These are phyloP conservation scores for Fusarium miscanthi DNA, from an alignment of 2,329 filamentous ascomycete genomes.

Conservation along the genomic window DNA sequence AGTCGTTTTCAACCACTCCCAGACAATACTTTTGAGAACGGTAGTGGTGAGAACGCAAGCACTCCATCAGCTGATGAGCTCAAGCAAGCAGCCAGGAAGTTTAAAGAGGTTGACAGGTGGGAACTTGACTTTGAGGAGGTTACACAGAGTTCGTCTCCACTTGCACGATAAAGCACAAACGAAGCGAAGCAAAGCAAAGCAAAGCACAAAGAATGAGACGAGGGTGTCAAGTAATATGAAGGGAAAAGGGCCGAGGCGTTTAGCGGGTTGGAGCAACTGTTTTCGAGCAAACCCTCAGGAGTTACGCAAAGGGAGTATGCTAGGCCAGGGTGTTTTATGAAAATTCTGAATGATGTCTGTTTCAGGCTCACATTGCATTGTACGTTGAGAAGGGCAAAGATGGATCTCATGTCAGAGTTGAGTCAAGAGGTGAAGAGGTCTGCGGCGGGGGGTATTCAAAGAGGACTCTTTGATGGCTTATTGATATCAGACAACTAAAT, in stretches of 20 bases:
- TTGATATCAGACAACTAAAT: constrained; percentile 37
- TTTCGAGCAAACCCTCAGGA: constrained; percentile 21
- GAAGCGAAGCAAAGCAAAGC: too few relatives aligned
- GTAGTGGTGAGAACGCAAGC: constrained; percentile 48
- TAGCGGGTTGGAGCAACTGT: constrained; percentile 6
- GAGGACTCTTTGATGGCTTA: constrained; percentile 18
- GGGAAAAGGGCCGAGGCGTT: constrained; percentile 18
- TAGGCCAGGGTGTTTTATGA: constrained; percentile 4
- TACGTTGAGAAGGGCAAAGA: background rate
- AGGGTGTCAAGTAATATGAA: background rate
- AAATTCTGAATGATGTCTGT: constrained; percentile 37
- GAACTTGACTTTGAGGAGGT: constrained; percentile 75
- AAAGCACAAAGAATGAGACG: constrained; percentile 1
- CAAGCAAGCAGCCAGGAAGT: constrained; percentile 69
- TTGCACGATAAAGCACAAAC: constrained; percentile 54
- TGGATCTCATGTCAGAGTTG: background rate
- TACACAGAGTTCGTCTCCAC: constrained; percentile 65
- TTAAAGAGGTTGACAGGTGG: constrained; percentile 76
- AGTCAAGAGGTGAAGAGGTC: constrained; percentile 1
- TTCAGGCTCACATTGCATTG: constrained; percentile 23
- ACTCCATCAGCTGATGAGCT: constrained; percentile 64
- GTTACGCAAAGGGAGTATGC: constrained; percentile 15
- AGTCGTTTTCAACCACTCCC: constrained; percentile 57
- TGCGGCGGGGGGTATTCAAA: constrained; percentile 3
- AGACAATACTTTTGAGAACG: constrained; percentile 58